Conservation (phyloP, 208 protist genomes). For the Dictyostelium gargantuum region DNA sequence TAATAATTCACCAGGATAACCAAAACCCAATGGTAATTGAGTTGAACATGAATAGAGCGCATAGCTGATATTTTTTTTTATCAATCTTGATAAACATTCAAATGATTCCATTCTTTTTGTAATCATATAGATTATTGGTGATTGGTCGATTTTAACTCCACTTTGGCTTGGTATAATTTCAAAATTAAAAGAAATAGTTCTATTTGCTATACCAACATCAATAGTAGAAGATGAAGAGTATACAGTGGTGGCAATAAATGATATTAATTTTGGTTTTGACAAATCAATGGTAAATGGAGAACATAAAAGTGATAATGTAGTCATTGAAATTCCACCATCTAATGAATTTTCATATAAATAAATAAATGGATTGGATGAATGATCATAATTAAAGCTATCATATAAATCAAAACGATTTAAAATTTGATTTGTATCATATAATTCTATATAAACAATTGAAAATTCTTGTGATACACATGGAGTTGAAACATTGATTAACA, state of each 20-base stretch:
- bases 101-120: background rate
- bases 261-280: no score
- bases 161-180: no score
- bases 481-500: no score
- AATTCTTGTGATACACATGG: background rate
- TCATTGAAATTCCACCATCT: no score
- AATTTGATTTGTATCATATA: background rate
- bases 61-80: rapidly evolving
- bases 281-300: no score
- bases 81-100: background rate
- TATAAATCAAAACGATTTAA: no score
- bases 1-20: background rate
- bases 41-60: background rate
- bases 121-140: background rate
- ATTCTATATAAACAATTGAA: background rate
- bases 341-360: no score
- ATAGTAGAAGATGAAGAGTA: background rate
- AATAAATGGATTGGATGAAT: no score
- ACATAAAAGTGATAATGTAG: no score
- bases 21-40: background rate
- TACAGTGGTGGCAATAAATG: no score
- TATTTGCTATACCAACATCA: background rate
- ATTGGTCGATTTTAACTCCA: background rate
- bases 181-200: background rate
- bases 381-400: no score